phyloP scores from a whole-genome alignment of 192 early-diverging fungal species.

The Backusella parvicylindrica region DNA sequence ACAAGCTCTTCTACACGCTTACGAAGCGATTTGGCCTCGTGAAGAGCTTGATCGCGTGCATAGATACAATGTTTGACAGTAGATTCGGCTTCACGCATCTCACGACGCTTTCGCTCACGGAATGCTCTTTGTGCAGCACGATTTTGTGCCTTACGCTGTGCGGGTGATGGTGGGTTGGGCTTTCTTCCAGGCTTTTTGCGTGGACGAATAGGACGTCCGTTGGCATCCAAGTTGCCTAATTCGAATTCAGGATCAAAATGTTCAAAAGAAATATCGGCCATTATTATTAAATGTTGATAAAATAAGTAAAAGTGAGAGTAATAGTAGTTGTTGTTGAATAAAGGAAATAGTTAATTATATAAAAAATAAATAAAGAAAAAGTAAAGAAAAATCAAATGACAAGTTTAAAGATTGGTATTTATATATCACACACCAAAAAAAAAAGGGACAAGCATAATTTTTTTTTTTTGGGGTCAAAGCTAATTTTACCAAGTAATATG shows the following conservation, averaged over 20 bases:
- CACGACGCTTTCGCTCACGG: conserved; percentile 78
- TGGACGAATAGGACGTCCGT: conserved; percentile 36
- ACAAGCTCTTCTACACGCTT: conserved; percentile 34
- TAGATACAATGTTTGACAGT: conserved; percentile 63
- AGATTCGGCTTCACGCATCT: conserved; percentile 71
- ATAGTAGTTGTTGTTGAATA: background rate
- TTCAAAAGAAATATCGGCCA: conserved; percentile 22
- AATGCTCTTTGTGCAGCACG: conserved; percentile 88
- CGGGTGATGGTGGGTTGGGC: conserved; percentile 57
- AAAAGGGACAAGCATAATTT: background rate
- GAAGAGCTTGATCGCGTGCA: conserved; percentile 44
- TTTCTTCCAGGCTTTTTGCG: conserved; percentile 56
- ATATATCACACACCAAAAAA: background rate
- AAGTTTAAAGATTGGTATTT: background rate
- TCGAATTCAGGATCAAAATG: conserved; percentile 14
- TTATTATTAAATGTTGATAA: background rate
- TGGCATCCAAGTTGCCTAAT: conserved; percentile 4
- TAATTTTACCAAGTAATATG: background rate
- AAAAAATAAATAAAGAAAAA: background rate
- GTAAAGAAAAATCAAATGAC: background rate
- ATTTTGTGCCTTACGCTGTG: conserved; percentile 71
- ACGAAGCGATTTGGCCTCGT: conserved; percentile 36
- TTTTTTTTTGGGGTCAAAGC: background rate
- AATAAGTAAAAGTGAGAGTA: background rate
- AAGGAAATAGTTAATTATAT: background rate